Conservation (phyloP, 179 eudicot species). For the Patellifolia procumbens region DNA sequence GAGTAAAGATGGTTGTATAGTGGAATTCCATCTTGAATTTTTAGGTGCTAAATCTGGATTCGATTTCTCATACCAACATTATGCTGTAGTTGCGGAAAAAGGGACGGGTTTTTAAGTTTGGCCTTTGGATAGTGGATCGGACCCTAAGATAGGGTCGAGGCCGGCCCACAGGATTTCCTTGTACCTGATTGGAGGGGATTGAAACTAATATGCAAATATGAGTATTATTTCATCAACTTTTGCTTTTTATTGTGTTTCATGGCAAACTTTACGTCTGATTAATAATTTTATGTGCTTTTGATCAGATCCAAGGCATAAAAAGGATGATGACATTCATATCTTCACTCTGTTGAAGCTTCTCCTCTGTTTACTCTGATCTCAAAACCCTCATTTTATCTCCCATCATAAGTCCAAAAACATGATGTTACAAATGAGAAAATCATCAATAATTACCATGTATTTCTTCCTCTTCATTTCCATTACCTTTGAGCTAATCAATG, state of each 20-base stretch:
- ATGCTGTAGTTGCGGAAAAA: too few species aligned
- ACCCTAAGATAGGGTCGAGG: too few species aligned
- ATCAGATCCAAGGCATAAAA: constrained; percentile 20
- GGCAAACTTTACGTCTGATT: constrained; percentile 8
- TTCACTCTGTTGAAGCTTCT: constrained; percentile 6
- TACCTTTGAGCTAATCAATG: constrained; percentile 20
- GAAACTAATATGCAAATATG: not conserved
- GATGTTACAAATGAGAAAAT: not conserved
- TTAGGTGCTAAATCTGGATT: too few species aligned
- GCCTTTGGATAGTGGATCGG: too few species aligned
- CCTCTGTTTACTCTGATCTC: not conserved
- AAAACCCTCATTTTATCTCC: not conserved
- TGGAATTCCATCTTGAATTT: too few species aligned
- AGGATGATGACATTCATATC: constrained; percentile 15
- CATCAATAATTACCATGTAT: not conserved
- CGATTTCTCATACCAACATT: too few species aligned
- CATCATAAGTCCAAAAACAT: constrained; percentile 3
- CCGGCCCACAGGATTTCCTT: too few species aligned
- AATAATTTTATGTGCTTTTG: constrained; percentile 2
- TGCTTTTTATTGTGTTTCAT: constrained; percentile 8
- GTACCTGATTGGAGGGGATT: too few species aligned
- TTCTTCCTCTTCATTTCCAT: constrained; percentile 22
- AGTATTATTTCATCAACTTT: constrained; percentile 5
- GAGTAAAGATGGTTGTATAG: too few species aligned
- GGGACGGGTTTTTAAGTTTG: too few species aligned